Evolutionary conservation across 345 rosid genomes (phyloP).

Genomic region (Camelina neglecta): DNA sequence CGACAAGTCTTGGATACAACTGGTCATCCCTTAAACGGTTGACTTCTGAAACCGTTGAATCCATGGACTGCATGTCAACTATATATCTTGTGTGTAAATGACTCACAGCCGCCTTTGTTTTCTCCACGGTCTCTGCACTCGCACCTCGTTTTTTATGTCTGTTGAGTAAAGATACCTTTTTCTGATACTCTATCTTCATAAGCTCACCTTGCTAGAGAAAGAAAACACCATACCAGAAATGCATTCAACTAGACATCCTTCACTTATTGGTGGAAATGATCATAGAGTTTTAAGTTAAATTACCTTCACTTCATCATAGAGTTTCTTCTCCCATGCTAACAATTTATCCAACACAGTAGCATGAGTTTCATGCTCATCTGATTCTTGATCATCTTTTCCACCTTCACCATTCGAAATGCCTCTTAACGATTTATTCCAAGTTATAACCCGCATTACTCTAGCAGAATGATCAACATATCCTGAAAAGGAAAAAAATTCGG

Average conservation of each 20-base stretch:
- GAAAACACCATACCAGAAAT: conserved; percentile 22
- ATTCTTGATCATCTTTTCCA: conserved; percentile 68
- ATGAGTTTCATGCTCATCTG: conserved; percentile 82
- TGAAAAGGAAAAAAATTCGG: conserved; percentile 11
- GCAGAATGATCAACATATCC: conserved; percentile 83
- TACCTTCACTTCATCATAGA: conserved; percentile 98
- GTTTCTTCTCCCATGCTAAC: conserved; percentile 97
- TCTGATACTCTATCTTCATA: conserved; percentile 93
- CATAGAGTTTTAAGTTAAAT: not conserved
- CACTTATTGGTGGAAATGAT: not conserved
- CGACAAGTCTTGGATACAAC: conserved; percentile 79
- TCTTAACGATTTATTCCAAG: conserved; percentile 86
- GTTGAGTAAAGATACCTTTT: conserved; percentile 71
- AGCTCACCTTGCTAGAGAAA: conserved; percentile 82
- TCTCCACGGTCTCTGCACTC: conserved; percentile 81
- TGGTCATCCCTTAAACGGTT: conserved; percentile 85
- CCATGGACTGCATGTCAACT: conserved; percentile 99
- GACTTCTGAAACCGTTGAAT: conserved; percentile 90
- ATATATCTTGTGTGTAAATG: conserved; percentile 92
- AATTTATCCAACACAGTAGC: conserved; percentile 93
- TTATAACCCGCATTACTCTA: conserved; percentile 90
- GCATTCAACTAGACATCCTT: conserved; percentile 10
- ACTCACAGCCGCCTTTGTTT: conserved; percentile 90
- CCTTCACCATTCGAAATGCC: conserved; percentile 65
- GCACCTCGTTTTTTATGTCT: conserved; percentile 83